Conservation (phyloP, 345 rosid species). For the Acer saccharum region DNA sequence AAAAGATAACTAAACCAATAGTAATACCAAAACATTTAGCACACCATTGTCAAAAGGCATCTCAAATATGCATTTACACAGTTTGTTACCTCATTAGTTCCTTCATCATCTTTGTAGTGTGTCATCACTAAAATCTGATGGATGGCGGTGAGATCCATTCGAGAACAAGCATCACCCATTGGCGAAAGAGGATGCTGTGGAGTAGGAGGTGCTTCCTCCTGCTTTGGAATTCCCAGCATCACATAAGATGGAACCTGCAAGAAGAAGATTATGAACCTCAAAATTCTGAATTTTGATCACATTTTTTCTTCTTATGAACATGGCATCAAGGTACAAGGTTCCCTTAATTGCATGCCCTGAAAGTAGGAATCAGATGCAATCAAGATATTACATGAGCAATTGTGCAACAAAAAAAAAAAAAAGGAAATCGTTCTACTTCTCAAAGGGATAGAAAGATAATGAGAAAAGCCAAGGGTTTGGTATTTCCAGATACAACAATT, state of each 20-base stretch:
- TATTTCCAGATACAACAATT: neutral
- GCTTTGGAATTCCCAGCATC: slow-evolving; percentile 79
- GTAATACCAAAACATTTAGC: slow-evolving; percentile 18
- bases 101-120: slow-evolving; percentile 91
- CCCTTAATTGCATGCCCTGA: slow-evolving; percentile 5
- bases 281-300: slow-evolving; percentile 2
- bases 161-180: slow-evolving; percentile 81
- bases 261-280: slow-evolving; percentile 23
- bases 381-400: neutral
- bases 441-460: neutral
- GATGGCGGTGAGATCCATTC: slow-evolving; percentile 84
- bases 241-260: slow-evolving; percentile 68
- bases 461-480: neutral
- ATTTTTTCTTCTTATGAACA: neutral
- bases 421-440: neutral
- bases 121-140: slow-evolving; percentile 77
- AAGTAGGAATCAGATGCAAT: neutral
- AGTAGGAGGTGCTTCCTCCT: slow-evolving; percentile 65
- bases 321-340: neutral
- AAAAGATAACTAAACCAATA: slow-evolving; percentile 63
- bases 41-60: slow-evolving; percentile 2
- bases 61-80: neutral
- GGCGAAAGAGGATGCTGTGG: slow-evolving; percentile 65
- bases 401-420: neutral
- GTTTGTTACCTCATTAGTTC: slow-evolving; percentile 72